These are phyloP conservation scores for Arthrinium puccinioides DNA, from an alignment of 2,329 filamentous ascomycete genomes.

Conservation along the genomic window DNA sequence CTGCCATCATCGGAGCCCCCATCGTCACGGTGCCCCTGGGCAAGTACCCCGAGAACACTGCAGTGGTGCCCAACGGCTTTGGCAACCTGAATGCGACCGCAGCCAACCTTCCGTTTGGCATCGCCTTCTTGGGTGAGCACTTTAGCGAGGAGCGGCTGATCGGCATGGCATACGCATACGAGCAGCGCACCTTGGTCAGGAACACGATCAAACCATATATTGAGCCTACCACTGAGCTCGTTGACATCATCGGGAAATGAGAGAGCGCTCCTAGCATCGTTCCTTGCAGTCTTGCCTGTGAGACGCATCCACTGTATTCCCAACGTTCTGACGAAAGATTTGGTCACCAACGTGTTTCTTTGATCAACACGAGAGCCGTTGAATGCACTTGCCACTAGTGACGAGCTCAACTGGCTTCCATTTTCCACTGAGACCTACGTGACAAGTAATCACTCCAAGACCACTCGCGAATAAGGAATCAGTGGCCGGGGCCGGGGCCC, in stretches of 20 bases:
- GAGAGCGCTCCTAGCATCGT: no score
- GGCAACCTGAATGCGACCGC: slow-evolving; percentile 43
- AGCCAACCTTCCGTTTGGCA: slow-evolving; percentile 51
- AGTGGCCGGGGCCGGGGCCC: no score
- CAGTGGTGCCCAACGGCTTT: slow-evolving; percentile 33
- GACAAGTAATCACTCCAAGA: no score
- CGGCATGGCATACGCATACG: slow-evolving; percentile 60
- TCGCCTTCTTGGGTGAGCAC: slow-evolving; percentile 53
- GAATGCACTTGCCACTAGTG: no score
- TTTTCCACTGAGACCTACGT: no score
- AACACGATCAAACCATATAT: slow-evolving; percentile 19
- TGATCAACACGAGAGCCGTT: no score
- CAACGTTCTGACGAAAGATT: no score
- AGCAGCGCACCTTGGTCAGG: slow-evolving; percentile 43
- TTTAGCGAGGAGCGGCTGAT: slow-evolving; percentile 58
- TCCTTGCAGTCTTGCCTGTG: no score
- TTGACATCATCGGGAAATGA: slow-evolving; percentile 13
- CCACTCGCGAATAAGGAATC: no score
- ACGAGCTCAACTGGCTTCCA: no score
- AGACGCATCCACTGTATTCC: no score
- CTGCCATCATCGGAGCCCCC: slow-evolving; percentile 51
- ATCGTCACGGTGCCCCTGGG: slow-evolving; percentile 59
- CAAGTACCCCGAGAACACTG: slow-evolving; percentile 33
- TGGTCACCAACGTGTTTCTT: no score
- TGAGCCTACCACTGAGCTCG: slow-evolving; percentile 23